phyloP scores from a whole-genome alignment of 2,329 filamentous ascomycete species.

The Sclerotinia borealis region DNA sequence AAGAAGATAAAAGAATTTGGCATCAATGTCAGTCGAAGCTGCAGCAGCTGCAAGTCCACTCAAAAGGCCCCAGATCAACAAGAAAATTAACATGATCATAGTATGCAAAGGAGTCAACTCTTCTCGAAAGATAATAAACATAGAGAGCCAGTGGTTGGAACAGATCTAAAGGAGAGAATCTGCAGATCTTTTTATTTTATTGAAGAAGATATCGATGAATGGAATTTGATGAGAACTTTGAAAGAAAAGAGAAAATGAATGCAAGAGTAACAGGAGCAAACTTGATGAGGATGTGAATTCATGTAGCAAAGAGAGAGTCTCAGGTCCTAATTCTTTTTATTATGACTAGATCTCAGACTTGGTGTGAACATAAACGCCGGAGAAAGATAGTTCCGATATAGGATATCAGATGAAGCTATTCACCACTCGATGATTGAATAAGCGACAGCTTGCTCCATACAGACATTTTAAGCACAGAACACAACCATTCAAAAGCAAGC shows the following conservation, averaged over 20 bases:
- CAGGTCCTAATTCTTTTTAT: not conserved
- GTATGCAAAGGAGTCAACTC: not conserved
- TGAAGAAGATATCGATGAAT: not conserved
- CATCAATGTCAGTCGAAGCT: not conserved
- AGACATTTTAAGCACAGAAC: not conserved
- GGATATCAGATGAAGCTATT: not conserved
- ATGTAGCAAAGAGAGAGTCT: not conserved
- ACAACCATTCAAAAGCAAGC: not conserved
- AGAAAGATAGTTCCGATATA: not conserved
- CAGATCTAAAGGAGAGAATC: not conserved
- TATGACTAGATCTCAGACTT: not conserved
- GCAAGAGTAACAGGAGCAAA: not conserved
- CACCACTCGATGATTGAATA: not conserved
- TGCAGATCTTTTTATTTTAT: not conserved
- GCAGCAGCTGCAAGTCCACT: not conserved
- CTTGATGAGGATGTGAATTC: not conserved
- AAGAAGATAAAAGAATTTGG: slow-evolving; percentile 3
- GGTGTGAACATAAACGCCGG: not conserved
- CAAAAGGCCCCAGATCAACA: not conserved
- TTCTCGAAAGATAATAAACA: not conserved
- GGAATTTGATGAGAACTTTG: not conserved
- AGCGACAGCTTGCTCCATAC: not conserved
- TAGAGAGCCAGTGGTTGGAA: not conserved
- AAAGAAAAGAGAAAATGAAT: not conserved
- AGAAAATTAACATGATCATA: not conserved